These are phyloP conservation scores for Croton setiger DNA, from an alignment of 441 rosid species.

Conservation along the genomic window DNA sequence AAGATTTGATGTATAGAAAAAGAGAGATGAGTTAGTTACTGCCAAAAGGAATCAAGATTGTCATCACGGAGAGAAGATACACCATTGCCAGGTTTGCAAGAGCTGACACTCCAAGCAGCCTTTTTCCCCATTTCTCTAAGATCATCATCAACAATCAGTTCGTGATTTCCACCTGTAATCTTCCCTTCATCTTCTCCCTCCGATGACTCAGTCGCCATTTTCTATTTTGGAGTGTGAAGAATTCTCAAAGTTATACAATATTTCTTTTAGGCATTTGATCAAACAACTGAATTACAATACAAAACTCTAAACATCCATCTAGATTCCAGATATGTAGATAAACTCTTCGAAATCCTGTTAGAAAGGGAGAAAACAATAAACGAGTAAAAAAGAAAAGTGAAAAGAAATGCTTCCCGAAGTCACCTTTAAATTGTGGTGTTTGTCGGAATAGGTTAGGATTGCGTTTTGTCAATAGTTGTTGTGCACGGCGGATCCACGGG, in stretches of 20 bases:
- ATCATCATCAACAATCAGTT: conserved; percentile 62
- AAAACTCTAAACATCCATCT: neutral
- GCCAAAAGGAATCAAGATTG: conserved; percentile 86
- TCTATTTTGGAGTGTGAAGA: neutral
- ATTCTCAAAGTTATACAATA: neutral
- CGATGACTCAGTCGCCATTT: conserved; percentile 85
- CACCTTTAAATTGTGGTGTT: too few relatives aligned
- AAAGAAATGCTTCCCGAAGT: too few relatives aligned
- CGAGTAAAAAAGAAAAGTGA: too few relatives aligned
- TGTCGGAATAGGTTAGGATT: too few relatives aligned
- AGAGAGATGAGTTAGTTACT: conserved; percentile 32
- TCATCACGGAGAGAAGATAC: conserved; percentile 85
- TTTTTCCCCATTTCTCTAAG: conserved; percentile 90
- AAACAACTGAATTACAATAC: neutral
- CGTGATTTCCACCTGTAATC: conserved; percentile 70
- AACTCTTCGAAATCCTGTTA: too few relatives aligned
- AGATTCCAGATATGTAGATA: too few relatives aligned
- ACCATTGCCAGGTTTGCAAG: conserved; percentile 90
- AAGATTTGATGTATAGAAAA: neutral
- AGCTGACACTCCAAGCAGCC: conserved; percentile 98
- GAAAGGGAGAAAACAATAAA: too few relatives aligned
- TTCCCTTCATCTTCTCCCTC: conserved; percentile 92
- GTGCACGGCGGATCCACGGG: too few relatives aligned
- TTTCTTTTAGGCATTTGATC: neutral
- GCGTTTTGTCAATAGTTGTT: too few relatives aligned